Evolutionary conservation across 345 rosid species (phyloP).

Genomic region (Euclidium syriacum): DNA sequence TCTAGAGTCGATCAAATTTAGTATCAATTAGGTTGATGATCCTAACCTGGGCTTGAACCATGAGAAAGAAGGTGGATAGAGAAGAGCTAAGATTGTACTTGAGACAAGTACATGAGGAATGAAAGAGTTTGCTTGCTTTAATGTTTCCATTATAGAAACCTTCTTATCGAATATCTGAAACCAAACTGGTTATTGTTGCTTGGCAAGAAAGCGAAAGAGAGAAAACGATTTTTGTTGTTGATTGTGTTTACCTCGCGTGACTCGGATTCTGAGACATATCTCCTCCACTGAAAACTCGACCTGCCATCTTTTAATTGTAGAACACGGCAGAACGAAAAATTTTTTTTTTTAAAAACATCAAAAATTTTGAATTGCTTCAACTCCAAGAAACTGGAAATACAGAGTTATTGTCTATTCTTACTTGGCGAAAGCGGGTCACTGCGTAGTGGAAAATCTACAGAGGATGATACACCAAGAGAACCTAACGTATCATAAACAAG

Average conservation of each 20-base stretch:
- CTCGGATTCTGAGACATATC: slow-evolving; percentile 35
- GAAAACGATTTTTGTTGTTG: neutral
- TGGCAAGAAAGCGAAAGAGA: neutral
- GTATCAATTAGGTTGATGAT: neutral
- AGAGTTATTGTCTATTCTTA: slow-evolving; percentile 15
- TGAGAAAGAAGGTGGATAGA: slow-evolving; percentile 81
- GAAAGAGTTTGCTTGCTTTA: slow-evolving; percentile 68
- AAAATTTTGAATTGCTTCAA: neutral
- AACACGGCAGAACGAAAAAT: neutral
- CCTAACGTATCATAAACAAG: neutral
- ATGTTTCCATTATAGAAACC: slow-evolving; percentile 40
- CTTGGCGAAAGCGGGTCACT: slow-evolving; percentile 25
- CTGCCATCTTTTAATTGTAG: slow-evolving; percentile 23
- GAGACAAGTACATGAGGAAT: slow-evolving; percentile 75
- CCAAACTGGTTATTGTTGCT: neutral
- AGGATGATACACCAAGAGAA: slow-evolving; percentile 12
- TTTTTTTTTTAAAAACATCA: neutral
- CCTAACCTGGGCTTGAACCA: slow-evolving; percentile 86
- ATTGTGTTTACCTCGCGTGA: slow-evolving; percentile 38
- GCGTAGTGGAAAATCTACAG: slow-evolving; percentile 15
- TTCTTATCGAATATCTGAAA: slow-evolving; percentile 39
- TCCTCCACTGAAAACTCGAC: slow-evolving; percentile 29
- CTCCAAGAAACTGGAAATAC: neutral
- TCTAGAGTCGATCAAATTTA: neutral
- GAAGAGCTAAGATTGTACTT: slow-evolving; percentile 80